phyloP scores from a whole-genome alignment of 331 rosid genomes.

The Telfairia occidentalis region DNA sequence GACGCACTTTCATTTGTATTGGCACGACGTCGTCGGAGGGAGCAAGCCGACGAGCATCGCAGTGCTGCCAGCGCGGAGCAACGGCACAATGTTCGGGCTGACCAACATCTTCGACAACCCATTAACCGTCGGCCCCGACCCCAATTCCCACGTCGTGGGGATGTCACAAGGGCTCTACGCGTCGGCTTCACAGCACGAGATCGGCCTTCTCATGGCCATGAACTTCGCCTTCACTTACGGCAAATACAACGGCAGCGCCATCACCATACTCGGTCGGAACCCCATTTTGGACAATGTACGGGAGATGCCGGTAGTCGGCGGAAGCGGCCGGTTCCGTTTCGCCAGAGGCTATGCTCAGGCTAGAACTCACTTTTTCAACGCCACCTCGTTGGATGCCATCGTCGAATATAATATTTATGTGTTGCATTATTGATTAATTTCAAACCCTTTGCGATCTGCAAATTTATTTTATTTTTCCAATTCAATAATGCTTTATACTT shows the following conservation, averaged over 20 bases:
- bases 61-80: not conserved
- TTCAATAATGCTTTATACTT: too few species aligned
- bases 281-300: slow-evolving; percentile 11
- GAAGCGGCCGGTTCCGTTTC: slow-evolving; percentile 20
- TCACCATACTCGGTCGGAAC: slow-evolving; percentile 18
- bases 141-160: slow-evolving; percentile 12
- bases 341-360: slow-evolving; percentile 23
- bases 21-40: slow-evolving; percentile 21
- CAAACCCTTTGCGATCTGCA: too few species aligned
- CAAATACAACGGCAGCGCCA: slow-evolving; percentile 22
- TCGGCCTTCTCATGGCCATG: slow-evolving; percentile 18
- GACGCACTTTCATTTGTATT: slow-evolving; percentile 15
- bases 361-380: slow-evolving; percentile 7
- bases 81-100: slow-evolving; percentile 3
- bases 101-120: slow-evolving; percentile 20
- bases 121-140: slow-evolving; percentile 12
- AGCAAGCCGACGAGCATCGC: slow-evolving; percentile 4
- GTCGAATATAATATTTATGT: slow-evolving; percentile 22
- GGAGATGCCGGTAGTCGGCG: slow-evolving; percentile 25
- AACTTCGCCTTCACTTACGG: slow-evolving; percentile 23
- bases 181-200: slow-evolving; percentile 4
- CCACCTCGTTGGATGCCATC: slow-evolving; percentile 6
- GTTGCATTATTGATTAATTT: slow-evolving; percentile 19
- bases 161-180: slow-evolving; percentile 23
- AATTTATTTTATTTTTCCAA: too few species aligned